Base-by-base conservation (phyloP, 345 rosid genomes). In the Linum tenue region DNA sequence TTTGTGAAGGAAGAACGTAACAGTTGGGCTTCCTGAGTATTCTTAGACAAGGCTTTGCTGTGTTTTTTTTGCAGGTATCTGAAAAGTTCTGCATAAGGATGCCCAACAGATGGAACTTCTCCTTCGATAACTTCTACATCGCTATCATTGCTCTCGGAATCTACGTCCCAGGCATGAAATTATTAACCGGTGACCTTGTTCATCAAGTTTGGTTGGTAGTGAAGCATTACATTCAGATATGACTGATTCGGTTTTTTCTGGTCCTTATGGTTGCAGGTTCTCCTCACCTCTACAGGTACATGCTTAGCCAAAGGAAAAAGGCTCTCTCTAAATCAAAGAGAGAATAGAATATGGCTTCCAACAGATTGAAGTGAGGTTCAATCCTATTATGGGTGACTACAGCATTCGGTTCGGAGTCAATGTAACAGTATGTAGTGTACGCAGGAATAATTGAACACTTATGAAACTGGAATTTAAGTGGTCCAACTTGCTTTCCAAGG, bases 21-120 rank as follows among this genome's bases (percentile, higher is more conserved):
- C 31, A 22, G 31, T 22, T 22, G 31, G 31, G 31, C 31, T 56
- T 35, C 59, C 7, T 57, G 9, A 9, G 14, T 9, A 48, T 48
- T 12, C 14, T 7, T 48, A 3, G 11, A 48, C 53, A 70, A 3
- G 62, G 57, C 68, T 41, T 41, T 41, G 51, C 11, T 48, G 58
- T 57, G 56, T 37, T 7, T 5, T 5, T 57, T 22, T 17, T 80
- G 77, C 88, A 92, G 98, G 78, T 62, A 59, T 80, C 97, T 43
- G 90, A 86, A 55, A 86, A 79, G 79, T 86, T 86, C 66, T 79
- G 86, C 70, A 17, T 86, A 31, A 80, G 94, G 83, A 84, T 92
- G 94, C 98, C 98, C 14, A 92, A 92, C 84, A 79, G 67, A 75
- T 80, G 85, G 96, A 92, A 92, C 81, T 92, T 80, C 79, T 83